phyloP scores from a whole-genome alignment of 306 rosid species.

The Prunus mongolica region DNA sequence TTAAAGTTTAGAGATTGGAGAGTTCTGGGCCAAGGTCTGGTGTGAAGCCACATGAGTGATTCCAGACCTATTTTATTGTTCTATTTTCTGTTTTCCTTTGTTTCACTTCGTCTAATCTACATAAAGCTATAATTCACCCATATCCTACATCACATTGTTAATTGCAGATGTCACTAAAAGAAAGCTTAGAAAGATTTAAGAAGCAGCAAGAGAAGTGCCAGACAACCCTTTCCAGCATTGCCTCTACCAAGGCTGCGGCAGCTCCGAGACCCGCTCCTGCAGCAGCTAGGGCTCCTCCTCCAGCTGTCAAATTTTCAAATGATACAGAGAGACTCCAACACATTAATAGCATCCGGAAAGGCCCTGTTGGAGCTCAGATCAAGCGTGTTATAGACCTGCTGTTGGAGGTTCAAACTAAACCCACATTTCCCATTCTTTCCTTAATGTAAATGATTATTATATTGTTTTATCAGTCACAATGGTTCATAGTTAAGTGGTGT shows the following conservation, averaged over 20 bases:
- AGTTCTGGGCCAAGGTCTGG: too few species aligned
- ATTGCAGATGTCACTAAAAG: conserved; percentile 61
- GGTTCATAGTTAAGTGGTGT: not conserved
- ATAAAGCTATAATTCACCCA: too few species aligned
- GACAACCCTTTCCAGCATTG: conserved; percentile 61
- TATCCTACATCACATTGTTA: not conserved
- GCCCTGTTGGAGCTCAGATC: conserved; percentile 90
- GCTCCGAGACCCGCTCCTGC: conserved; percentile 31
- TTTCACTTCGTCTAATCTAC: too few species aligned
- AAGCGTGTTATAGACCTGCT: conserved; percentile 83
- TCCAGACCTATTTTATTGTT: too few species aligned
- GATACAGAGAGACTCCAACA: conserved; percentile 96
- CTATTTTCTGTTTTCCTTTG: too few species aligned
- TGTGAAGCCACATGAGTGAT: too few species aligned
- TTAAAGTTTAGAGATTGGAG: too few species aligned
- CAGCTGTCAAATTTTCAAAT: conserved; percentile 73
- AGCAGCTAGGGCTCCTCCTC: conserved; percentile 37
- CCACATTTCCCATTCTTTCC: not conserved
- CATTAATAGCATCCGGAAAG: conserved; percentile 66
- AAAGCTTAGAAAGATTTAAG: conserved; percentile 56
- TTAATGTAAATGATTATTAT: not conserved
- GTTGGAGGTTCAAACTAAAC: conserved; percentile 47
- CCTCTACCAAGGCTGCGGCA: conserved; percentile 36
- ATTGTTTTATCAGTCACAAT: not conserved
- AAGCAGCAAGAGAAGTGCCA: conserved; percentile 74